Evolutionary conservation across 768 basidiomycete genomes (phyloP).

Genomic region (Trametes cinnabarina): DNA sequence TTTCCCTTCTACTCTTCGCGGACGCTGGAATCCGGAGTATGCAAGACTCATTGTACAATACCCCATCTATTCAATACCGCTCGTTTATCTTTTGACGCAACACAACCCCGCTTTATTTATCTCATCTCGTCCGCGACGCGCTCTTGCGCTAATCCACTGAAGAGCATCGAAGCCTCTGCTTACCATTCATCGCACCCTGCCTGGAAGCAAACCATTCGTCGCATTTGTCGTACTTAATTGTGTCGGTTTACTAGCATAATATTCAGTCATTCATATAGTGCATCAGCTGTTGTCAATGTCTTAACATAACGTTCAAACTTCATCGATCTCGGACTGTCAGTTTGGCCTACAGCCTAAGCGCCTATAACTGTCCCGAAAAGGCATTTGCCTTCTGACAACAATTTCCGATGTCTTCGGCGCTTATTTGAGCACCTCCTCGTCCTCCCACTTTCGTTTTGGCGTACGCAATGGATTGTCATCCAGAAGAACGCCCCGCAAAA

Average conservation of each 20-base stretch:
- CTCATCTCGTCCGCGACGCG: conserved; percentile 4
- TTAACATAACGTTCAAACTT: too few relatives aligned
- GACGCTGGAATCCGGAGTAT: not conserved
- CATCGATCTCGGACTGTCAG: too few relatives aligned
- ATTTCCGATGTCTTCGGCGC: too few relatives aligned
- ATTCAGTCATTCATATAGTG: too few relatives aligned
- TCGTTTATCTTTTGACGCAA: not conserved
- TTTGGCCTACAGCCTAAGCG: too few relatives aligned
- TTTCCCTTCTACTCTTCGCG: not conserved
- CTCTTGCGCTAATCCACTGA: not conserved
- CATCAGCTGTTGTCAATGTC: too few relatives aligned
- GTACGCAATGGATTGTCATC: conserved; percentile 9
- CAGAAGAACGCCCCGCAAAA: conserved; percentile 23
- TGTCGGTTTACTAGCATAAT: not conserved
- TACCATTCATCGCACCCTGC: not conserved
- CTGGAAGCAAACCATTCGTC: not conserved
- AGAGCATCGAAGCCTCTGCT: not conserved
- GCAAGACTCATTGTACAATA: not conserved
- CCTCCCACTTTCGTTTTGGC: too few relatives aligned
- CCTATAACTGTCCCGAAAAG: too few relatives aligned
- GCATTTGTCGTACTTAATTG: not conserved
- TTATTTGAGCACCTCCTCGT: too few relatives aligned
- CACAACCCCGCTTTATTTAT: conserved; percentile 5
- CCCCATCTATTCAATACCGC: not conserved
- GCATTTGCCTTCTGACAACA: too few relatives aligned